phyloP scores from a whole-genome alignment of 768 basidiomycete genomes.

The Neoboletus subvelutipes region DNA sequence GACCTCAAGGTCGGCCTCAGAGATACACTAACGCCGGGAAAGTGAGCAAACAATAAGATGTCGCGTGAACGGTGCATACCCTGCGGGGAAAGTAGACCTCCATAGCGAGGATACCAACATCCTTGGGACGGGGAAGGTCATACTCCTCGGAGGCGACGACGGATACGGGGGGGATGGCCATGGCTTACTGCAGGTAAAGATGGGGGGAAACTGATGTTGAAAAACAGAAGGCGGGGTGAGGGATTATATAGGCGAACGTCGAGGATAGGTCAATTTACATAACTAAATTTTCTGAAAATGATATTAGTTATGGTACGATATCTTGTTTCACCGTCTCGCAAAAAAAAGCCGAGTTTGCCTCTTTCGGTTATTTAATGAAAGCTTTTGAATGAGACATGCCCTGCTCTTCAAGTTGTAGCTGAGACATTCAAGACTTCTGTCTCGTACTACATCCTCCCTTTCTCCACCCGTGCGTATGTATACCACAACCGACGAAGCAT shows the following conservation, averaged over 20 bases:
- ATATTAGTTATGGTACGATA: slow-evolving; percentile 32
- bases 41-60: slow-evolving; percentile 8
- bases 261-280: slow-evolving; percentile 22
- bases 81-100: slow-evolving; percentile 95
- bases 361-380: background rate
- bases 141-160: slow-evolving; percentile 10
- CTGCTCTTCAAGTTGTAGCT: background rate
- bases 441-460: background rate
- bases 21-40: slow-evolving; percentile 69
- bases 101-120: slow-evolving; percentile 92
- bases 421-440: slow-evolving; percentile 4
- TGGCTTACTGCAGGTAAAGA: slow-evolving; percentile 3
- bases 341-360: slow-evolving; percentile 2
- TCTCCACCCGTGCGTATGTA: too few species aligned
- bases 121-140: slow-evolving; percentile 64
- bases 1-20: slow-evolving; percentile 89
- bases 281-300: slow-evolving; percentile 23
- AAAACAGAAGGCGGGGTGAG: background rate
- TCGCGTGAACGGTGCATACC: slow-evolving; percentile 45
- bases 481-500: too few species aligned
- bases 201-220: background rate
- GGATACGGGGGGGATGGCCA: slow-evolving; percentile 26
- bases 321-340: slow-evolving; percentile 18
- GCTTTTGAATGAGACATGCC: background rate
- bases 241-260: slow-evolving; percentile 24